Conservation (phyloP, 306 rosid genomes). For the Casuarina equisetifolia region DNA sequence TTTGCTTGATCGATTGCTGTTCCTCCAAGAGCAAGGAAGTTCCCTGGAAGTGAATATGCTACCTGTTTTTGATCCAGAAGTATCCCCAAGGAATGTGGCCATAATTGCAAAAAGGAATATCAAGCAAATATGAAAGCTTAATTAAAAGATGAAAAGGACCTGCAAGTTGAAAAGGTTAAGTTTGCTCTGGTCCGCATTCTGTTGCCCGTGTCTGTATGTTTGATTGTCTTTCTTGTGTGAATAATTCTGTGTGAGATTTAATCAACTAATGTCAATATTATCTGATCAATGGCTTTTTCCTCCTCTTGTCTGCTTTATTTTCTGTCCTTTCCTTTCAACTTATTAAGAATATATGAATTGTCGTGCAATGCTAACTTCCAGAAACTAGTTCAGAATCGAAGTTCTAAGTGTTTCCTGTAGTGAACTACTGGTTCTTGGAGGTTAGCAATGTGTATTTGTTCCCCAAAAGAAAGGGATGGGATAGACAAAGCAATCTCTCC, state of each 20-base stretch:
- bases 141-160: constrained; percentile 19
- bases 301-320: background rate
- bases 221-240: background rate
- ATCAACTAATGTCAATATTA: background rate
- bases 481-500: too few relatives aligned
- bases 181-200: background rate
- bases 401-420: background rate
- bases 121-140: constrained; percentile 34
- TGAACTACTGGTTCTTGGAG: background rate
- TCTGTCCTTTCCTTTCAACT: background rate
- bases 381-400: background rate
- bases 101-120: constrained; percentile 65
- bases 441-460: background rate
- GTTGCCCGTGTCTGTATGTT: background rate
- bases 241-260: background rate
- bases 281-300: background rate
- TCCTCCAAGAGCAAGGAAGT: constrained; percentile 81
- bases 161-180: background rate
- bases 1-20: constrained; percentile 85
- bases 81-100: constrained; percentile 90
- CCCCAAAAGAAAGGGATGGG: too few relatives aligned
- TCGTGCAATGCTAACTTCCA: background rate
- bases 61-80: constrained; percentile 74
- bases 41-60: constrained; percentile 58
- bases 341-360: background rate